These are phyloP conservation scores for Psilocybe azurescens DNA, from an alignment of 768 basidiomycete genomes.

Conservation along the genomic window DNA sequence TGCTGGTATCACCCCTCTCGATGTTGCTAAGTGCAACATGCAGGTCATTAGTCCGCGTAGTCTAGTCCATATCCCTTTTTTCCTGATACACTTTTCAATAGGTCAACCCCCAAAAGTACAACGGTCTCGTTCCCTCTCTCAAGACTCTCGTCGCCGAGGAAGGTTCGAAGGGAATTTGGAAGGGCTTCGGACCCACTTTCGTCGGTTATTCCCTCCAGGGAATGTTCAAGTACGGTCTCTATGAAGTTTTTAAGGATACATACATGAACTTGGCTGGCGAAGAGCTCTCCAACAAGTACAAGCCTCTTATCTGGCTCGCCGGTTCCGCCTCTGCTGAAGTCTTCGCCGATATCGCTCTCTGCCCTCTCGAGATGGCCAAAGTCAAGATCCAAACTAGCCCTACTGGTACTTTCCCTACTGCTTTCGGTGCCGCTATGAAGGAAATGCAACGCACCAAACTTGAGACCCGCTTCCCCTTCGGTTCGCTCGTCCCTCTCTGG, in stretches of 20 bases:
- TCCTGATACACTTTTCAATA: constrained; percentile 28
- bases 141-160: constrained; percentile 77
- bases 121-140: constrained; percentile 65
- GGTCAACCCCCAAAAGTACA: constrained; percentile 82
- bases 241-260: constrained; percentile 93
- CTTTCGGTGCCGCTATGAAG: constrained; percentile 72
- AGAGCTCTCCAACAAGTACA: constrained; percentile 79
- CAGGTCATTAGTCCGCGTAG: constrained; percentile 55
- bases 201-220: constrained; percentile 96
- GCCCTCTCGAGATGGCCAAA: constrained; percentile 94
- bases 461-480: constrained; percentile 86
- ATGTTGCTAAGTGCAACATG: constrained; percentile 93
- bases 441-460: constrained; percentile 70
- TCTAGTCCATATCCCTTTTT: not conserved
- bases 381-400: constrained; percentile 88
- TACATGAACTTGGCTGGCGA: constrained; percentile 93
- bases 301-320: constrained; percentile 90
- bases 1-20: constrained; percentile 85
- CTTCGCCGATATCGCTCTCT: constrained; percentile 95
- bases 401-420: constrained; percentile 76
- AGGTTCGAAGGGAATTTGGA: constrained; percentile 88
- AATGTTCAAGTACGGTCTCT: constrained; percentile 98
- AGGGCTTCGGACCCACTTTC: constrained; percentile 92
- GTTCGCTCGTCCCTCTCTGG: constrained; percentile 86
- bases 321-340: constrained; percentile 95